These are phyloP conservation scores for Trichoderma sp. DNA, from an alignment of 2,329 filamentous ascomycete genomes.

Conservation along the genomic window DNA sequence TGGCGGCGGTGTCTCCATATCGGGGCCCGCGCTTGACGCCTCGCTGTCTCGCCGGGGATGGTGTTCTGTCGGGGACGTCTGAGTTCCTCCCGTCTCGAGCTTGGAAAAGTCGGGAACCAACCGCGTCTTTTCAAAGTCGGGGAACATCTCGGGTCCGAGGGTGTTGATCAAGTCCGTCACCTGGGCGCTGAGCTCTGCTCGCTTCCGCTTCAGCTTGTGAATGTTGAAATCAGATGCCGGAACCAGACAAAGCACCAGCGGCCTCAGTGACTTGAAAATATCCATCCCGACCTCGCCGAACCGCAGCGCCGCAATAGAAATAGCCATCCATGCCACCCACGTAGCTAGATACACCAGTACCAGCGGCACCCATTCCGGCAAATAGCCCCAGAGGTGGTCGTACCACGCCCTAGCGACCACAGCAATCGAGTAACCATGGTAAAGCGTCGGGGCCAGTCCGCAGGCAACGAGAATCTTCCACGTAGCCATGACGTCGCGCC, in stretches of 20 bases:
- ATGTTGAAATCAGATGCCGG: slow-evolving; percentile 83
- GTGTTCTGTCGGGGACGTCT: slow-evolving; percentile 23
- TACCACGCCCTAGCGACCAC: slow-evolving; percentile 75
- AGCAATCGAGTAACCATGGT: slow-evolving; percentile 74
- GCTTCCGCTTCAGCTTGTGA: slow-evolving; percentile 68
- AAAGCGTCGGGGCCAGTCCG: slow-evolving; percentile 76
- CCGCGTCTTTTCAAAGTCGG: slow-evolving; percentile 83
- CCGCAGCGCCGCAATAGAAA: slow-evolving; percentile 89
- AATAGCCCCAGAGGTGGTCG: slow-evolving; percentile 78
- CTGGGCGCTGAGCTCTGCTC: slow-evolving; percentile 71
- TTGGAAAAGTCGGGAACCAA: slow-evolving; percentile 59
- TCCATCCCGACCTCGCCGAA: slow-evolving; percentile 99
- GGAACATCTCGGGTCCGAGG: slow-evolving; percentile 91
- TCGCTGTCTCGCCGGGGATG: slow-evolving; percentile 48
- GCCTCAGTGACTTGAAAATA: slow-evolving; percentile 89
- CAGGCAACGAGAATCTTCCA: slow-evolving; percentile 92
- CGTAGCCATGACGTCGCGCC: slow-evolving; percentile 85
- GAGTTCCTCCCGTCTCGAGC: slow-evolving; percentile 32
- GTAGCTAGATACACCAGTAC: slow-evolving; percentile 73
- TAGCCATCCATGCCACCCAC: slow-evolving; percentile 76
- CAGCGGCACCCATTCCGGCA: slow-evolving; percentile 76
- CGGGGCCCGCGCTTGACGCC: slow-evolving; percentile 40
- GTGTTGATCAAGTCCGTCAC: slow-evolving; percentile 94
- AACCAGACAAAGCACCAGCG: slow-evolving; percentile 79
- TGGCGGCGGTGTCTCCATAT: slow-evolving; percentile 39